Conservation (phyloP, 2,329 filamentous ascomycete species). For the Fusarium denticulatum region DNA sequence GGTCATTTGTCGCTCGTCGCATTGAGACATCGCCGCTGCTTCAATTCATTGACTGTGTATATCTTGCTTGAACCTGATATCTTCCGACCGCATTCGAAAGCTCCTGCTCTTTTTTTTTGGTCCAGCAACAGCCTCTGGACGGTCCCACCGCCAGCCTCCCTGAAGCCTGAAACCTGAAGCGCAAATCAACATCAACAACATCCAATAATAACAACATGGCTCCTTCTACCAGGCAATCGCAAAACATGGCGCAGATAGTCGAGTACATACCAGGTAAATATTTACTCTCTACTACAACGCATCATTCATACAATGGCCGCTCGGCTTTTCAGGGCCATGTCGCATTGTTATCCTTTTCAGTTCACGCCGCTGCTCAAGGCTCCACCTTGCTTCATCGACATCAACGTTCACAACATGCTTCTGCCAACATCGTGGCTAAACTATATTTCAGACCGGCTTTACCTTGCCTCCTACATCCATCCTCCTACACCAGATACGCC, state of each 20-base stretch:
- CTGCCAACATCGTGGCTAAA: constrained; percentile 40
- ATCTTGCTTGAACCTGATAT: constrained; percentile 9
- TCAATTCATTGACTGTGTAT: constrained; percentile 19
- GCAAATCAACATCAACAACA: constrained; percentile 38
- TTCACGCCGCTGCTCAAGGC: constrained; percentile 7
- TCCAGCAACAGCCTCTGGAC: neutral
- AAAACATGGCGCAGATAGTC: constrained; percentile 85
- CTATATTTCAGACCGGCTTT: constrained; percentile 79
- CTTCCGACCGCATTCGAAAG: constrained; percentile 4
- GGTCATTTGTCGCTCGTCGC: constrained; percentile 16
- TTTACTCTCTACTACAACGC: constrained; percentile 2
- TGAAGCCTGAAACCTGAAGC: constrained; percentile 37
- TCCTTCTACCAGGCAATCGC: constrained; percentile 59
- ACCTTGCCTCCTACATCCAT: constrained; percentile 90
- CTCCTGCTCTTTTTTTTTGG: neutral
- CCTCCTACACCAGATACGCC: constrained; percentile 82
- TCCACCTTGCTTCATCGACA: constrained; percentile 19
- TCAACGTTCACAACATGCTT: constrained; percentile 18
- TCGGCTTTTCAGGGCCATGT: constrained; percentile 38
- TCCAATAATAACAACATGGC: constrained; percentile 54
- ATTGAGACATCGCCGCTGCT: constrained; percentile 22
- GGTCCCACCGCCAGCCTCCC: constrained; percentile 15
- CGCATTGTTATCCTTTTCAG: constrained; percentile 46
- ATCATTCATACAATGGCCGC: constrained; percentile 14
- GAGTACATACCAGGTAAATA: constrained; percentile 91